Evolutionary conservation across 139 green algal genomes (phyloP).

Genomic region (Chlamydomonas sphaeroides): DNA sequence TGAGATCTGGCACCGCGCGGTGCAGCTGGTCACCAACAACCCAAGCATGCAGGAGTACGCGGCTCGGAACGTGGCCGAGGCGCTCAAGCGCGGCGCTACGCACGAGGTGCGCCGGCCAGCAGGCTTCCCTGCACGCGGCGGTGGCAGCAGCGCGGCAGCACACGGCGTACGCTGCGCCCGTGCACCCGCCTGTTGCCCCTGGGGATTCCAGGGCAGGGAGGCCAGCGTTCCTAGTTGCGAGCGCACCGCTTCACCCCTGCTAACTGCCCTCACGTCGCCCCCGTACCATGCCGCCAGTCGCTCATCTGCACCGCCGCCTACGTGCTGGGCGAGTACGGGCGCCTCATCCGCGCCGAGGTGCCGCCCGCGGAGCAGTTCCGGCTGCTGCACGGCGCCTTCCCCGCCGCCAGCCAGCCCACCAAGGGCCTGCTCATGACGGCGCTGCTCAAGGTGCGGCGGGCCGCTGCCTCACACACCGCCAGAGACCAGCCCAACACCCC

Average conservation of each 20-base stretch:
- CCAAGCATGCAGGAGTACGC: conserved; percentile 89
- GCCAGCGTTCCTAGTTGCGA: no score
- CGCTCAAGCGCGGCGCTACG: conserved; percentile 69
- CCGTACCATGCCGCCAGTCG: no score
- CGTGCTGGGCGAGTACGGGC: conserved; percentile 93
- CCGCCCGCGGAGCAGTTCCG: conserved; percentile 78
- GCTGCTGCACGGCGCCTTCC: conserved; percentile 83
- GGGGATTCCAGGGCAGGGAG: no score
- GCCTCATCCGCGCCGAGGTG: conserved; percentile 63
- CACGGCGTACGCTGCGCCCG: no score
- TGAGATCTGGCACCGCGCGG: conserved; percentile 96
- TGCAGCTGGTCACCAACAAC: conserved; percentile 97
- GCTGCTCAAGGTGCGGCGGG: conserved; percentile 73
- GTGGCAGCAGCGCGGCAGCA: no score
- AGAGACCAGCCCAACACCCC: no score
- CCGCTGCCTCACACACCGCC: no score
- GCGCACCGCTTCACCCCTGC: no score
- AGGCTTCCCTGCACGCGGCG: no score
- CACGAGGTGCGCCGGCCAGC: conserved; percentile 72
- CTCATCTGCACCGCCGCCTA: conserved; percentile 84
- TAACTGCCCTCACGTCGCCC: no score
- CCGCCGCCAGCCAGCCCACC: conserved; percentile 64
- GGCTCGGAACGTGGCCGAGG: conserved; percentile 71
- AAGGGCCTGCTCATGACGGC: conserved; percentile 86
- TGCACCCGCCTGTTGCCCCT: no score